A percentile compares a stretch with the other conserved stretches of the same genome.
phyloP scores from a whole-genome alignment of 352 stramenopile genomes.

The Elongisporangium senticosum region DNA sequence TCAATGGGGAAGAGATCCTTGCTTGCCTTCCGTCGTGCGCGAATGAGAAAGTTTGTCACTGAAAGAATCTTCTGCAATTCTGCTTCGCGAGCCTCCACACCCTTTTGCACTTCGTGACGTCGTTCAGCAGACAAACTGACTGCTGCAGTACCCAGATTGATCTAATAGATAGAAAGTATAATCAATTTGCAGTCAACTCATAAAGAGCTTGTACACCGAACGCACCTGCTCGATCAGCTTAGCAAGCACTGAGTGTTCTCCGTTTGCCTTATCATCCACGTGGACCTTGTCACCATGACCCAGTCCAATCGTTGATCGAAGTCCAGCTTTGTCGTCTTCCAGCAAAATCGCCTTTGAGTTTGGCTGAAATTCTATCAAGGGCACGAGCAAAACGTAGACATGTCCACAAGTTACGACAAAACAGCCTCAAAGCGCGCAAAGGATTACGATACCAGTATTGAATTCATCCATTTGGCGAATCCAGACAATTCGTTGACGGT shows the following conservation, averaged over 20 bases:
- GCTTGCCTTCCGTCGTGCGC: conserved; percentile 31
- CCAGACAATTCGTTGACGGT: conserved; percentile 85
- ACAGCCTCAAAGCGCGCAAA: background rate
- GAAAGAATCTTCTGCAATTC: conserved; percentile 80
- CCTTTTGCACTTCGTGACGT: conserved; percentile 81
- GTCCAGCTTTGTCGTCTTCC: conserved; percentile 52
- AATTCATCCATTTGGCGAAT: conserved; percentile 84
- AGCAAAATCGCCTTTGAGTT: conserved; percentile 67
- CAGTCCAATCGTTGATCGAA: conserved; percentile 81
- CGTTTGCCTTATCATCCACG: conserved; percentile 76
- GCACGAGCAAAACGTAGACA: conserved; percentile 3
- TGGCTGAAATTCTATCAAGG: conserved; percentile 46
- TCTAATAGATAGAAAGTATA: conserved; percentile 26
- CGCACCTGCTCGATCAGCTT: conserved; percentile 78
- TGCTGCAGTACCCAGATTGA: conserved; percentile 75
- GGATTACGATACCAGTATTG: conserved; percentile 52
- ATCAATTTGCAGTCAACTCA: background rate
- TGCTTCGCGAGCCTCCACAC: conserved; percentile 78
- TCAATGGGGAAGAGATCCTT: conserved; percentile 24
- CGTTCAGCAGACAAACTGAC: conserved; percentile 83
- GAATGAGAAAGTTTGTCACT: conserved; percentile 78
- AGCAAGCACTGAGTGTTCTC: conserved; percentile 69
- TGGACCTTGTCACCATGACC: conserved; percentile 88
- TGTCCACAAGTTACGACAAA: background rate
- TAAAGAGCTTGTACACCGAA: background rate